phyloP scores from a whole-genome alignment of 306 rosid genomes.

The Carpinus fangiana region DNA sequence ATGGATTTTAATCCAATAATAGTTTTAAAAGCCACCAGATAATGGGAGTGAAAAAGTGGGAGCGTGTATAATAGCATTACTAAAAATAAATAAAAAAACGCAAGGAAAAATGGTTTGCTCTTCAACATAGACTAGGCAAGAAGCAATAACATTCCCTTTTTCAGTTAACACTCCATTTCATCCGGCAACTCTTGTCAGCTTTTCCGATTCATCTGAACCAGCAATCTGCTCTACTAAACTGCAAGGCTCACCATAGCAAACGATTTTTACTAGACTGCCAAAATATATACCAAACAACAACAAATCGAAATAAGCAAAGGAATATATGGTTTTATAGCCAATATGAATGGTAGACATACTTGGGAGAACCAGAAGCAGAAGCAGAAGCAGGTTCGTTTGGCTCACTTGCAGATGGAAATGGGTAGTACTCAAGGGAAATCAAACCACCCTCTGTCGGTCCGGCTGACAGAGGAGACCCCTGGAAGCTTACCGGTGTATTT shows the following conservation, averaged over 20 bases:
- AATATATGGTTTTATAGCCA: conserved; percentile 11
- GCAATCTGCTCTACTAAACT: conserved; percentile 61
- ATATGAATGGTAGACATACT: conserved; percentile 44
- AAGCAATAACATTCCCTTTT: conserved; percentile 4
- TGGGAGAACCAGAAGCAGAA: conserved; percentile 54
- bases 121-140: conserved; percentile 19
- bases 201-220: conserved; percentile 44
- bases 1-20: too few relatives aligned
- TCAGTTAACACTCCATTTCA: conserved; percentile 24
- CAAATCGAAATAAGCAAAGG: background rate
- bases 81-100: too few relatives aligned
- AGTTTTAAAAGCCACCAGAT: too few relatives aligned
- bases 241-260: conserved; percentile 36
- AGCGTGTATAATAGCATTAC: too few relatives aligned
- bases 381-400: conserved; percentile 48
- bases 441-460: conserved; percentile 41
- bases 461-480: conserved; percentile 58
- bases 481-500: conserved; percentile 42
- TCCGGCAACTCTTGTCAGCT: conserved; percentile 37
- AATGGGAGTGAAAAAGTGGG: too few relatives aligned
- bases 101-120: conserved; percentile 28
- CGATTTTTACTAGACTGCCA: conserved; percentile 22
- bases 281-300: conserved; percentile 6
- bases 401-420: conserved; percentile 49
- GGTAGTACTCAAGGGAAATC: conserved; percentile 51